Evolutionary conservation across 139 green algal genomes (phyloP).

Genomic region (Eudorina sp.): DNA sequence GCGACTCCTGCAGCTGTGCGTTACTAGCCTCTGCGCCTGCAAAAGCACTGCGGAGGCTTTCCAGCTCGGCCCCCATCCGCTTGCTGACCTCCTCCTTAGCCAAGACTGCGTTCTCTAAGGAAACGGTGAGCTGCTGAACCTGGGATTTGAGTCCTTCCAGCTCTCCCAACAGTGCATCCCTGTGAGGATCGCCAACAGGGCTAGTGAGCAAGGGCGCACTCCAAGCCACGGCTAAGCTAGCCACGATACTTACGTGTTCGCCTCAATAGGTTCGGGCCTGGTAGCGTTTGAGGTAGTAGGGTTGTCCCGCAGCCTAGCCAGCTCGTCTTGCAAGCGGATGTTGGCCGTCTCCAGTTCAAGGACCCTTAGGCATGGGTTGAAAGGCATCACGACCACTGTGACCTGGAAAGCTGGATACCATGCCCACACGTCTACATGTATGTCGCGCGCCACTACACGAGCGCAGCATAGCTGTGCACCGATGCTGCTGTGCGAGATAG

Average conservation of each 20-base stretch:
- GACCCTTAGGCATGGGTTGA: slow-evolving; percentile 35
- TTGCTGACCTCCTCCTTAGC: not conserved
- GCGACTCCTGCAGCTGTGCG: not conserved
- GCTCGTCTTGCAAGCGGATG: slow-evolving; percentile 46
- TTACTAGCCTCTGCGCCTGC: not conserved
- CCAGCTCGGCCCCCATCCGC: not conserved
- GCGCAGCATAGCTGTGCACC: too few species aligned
- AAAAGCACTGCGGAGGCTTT: not conserved
- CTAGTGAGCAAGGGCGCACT: too few species aligned
- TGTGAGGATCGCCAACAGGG: slow-evolving; percentile 11
- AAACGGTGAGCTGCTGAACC: slow-evolving; percentile 3
- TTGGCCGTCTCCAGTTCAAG: slow-evolving; percentile 55
- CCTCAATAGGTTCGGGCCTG: too few species aligned
- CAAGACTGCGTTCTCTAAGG: not conserved
- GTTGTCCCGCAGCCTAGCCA: slow-evolving; percentile 7
- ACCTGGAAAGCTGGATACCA: too few species aligned
- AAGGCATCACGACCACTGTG: too few species aligned
- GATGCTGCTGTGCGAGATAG: too few species aligned
- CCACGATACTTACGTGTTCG: too few species aligned
- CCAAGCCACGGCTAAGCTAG: too few species aligned
- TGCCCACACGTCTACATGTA: too few species aligned
- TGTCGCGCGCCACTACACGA: too few species aligned
- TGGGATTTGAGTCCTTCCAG: not conserved
- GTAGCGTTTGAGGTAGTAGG: too few species aligned
- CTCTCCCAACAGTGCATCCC: slow-evolving; percentile 7